phyloP scores from a whole-genome alignment of 1,284 basidiomycete species.

The Malassezia caprae region DNA sequence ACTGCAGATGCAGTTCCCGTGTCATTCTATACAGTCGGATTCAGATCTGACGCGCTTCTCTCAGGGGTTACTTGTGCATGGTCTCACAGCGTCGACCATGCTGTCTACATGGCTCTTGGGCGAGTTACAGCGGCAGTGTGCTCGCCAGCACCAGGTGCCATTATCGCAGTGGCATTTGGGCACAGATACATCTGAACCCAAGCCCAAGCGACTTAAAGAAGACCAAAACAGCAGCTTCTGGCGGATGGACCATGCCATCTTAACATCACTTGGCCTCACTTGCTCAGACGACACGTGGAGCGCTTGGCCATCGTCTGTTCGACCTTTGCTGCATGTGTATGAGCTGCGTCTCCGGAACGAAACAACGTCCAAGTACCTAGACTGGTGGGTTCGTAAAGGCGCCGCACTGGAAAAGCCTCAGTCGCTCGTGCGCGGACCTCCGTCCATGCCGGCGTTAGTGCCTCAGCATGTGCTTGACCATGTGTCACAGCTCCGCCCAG shows the following conservation, averaged over 20 bases:
- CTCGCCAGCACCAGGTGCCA: neutral
- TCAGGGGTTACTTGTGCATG: neutral
- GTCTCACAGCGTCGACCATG: neutral
- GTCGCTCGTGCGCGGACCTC: neutral
- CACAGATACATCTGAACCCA: neutral
- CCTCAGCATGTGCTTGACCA: slow-evolving; percentile 9
- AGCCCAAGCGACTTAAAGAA: neutral
- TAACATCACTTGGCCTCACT: neutral
- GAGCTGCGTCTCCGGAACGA: slow-evolving; percentile 14
- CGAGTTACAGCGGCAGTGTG: neutral
- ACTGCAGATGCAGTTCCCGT: slow-evolving; percentile 2
- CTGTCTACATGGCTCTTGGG: neutral
- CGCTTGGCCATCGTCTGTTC: neutral
- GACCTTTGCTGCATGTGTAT: slow-evolving; percentile 8
- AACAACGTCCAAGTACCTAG: slow-evolving; percentile 9
- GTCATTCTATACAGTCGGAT: neutral
- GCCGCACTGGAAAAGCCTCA: neutral
- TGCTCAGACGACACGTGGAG: neutral
- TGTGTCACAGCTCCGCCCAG: slow-evolving; percentile 3
- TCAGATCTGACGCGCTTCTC: neutral
- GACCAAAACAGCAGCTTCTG: neutral
- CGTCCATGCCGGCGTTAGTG: neutral
- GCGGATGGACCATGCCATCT: neutral
- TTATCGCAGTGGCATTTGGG: neutral
- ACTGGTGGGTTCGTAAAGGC: slow-evolving; percentile 17